Percentiles rank a stretch among this genome's conserved stretches.
These are phyloP conservation scores for Ophiosphaerella korrae DNA, from an alignment of 2,329 filamentous ascomycete species.

Conservation along the genomic window DNA sequence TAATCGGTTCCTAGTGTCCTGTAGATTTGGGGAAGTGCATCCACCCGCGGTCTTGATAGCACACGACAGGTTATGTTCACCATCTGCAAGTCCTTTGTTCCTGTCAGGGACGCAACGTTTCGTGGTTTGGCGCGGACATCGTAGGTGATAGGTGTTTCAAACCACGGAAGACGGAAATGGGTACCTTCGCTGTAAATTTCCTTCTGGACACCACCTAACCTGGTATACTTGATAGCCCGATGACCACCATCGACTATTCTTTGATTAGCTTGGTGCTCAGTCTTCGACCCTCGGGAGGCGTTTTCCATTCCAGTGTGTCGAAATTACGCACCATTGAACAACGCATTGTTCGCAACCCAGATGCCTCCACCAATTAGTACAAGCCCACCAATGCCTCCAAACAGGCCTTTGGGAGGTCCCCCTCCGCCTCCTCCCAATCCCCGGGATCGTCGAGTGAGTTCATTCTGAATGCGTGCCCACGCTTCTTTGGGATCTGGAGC, in stretches of 20 bases:
- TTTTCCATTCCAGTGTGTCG: neutral
- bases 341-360: slow-evolving; percentile 64
- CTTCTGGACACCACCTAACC: slow-evolving; percentile 88
- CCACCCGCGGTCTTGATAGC: slow-evolving; percentile 84
- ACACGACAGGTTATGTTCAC: slow-evolving; percentile 99
- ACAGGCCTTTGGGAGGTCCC: slow-evolving; percentile 56
- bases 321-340: slow-evolving; percentile 66
- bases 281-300: neutral
- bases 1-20: slow-evolving; percentile 94
- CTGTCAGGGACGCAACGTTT: slow-evolving; percentile 94
- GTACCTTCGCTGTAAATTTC: slow-evolving; percentile 99
- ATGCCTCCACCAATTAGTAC: slow-evolving; percentile 61
- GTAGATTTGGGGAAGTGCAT: slow-evolving; percentile 94
- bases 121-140: slow-evolving; percentile 97
- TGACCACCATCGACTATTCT: slow-evolving; percentile 89
- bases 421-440: slow-evolving; percentile 57
- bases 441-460: slow-evolving; percentile 54
- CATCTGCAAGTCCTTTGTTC: slow-evolving; percentile 99
- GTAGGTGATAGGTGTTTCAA: slow-evolving; percentile 95
- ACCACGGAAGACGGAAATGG: slow-evolving; percentile 92
- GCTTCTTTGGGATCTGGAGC: slow-evolving; percentile 66
- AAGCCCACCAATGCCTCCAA: slow-evolving; percentile 60
- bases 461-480: slow-evolving; percentile 68
- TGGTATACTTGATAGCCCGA: slow-evolving; percentile 97
- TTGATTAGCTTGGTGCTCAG: slow-evolving; percentile 22